These are phyloP conservation scores for Chlamydomonas asymmetrica DNA, from an alignment of 139 green algal species.

Conservation along the genomic window DNA sequence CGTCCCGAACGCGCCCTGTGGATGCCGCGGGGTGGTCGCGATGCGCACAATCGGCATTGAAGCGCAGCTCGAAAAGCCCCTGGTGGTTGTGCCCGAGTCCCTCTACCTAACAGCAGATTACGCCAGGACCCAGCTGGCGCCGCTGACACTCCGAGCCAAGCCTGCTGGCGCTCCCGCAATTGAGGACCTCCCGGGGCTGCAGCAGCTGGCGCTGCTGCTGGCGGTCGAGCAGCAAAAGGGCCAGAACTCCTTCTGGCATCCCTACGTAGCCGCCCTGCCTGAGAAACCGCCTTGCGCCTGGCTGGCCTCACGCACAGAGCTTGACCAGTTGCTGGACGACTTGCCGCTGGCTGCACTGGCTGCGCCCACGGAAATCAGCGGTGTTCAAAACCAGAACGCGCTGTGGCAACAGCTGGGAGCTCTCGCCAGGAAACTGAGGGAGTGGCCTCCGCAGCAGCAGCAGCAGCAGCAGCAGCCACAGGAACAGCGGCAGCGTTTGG, in stretches of 20 bases:
- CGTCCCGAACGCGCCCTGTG: conserved; percentile 17
- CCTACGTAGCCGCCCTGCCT: conserved; percentile 31
- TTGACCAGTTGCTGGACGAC: neutral
- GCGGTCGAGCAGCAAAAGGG: conserved; percentile 25
- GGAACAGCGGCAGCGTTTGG: no score
- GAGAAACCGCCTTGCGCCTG: conserved; percentile 10
- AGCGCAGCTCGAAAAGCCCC: neutral
- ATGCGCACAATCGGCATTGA: neutral
- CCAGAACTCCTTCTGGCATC: conserved; percentile 24
- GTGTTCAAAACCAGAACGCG: no score
- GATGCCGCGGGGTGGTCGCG: conserved; percentile 31
- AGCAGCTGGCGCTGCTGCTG: conserved; percentile 32
- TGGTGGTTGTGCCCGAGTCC: conserved; percentile 30
- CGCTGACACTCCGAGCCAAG: neutral
- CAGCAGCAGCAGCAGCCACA: no score
- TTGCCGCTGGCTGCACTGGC: neutral
- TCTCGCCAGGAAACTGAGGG: no score
- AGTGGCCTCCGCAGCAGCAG: no score
- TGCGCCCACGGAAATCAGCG: no score
- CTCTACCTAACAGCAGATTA: conserved; percentile 32
- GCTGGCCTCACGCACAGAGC: neutral
- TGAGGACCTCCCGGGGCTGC: conserved; percentile 1
- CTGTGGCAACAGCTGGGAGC: no score
- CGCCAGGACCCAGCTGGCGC: conserved; percentile 1
- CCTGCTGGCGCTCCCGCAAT: neutral